Conservation (phyloP, 2,329 filamentous ascomycete genomes). For the Cryphonectria parasitica region DNA sequence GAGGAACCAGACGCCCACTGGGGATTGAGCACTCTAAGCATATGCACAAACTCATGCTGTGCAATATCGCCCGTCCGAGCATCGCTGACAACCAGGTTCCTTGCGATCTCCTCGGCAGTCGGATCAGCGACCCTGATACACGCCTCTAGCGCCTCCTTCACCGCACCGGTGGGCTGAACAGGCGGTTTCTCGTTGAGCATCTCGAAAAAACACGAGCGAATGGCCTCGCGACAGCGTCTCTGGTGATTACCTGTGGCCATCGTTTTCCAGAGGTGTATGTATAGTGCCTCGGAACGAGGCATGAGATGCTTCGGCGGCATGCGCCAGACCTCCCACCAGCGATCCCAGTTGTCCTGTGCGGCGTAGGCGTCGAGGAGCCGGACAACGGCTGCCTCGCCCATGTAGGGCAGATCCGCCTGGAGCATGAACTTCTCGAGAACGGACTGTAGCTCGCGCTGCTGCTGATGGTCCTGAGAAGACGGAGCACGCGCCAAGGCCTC, state of each 20-base stretch:
- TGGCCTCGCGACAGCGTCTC: conserved; percentile 48
- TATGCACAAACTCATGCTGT: conserved; percentile 39
- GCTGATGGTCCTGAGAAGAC: conserved; percentile 37
- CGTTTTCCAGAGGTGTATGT: conserved; percentile 55
- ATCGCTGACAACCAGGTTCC: conserved; percentile 31
- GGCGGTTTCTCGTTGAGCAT: conserved; percentile 60
- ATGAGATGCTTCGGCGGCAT: conserved; percentile 54
- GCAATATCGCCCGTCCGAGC: conserved; percentile 20
- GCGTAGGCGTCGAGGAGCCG: conserved; percentile 53
- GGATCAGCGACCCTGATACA: conserved; percentile 63
- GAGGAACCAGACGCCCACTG: conserved; percentile 9
- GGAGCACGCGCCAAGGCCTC: conserved; percentile 43
- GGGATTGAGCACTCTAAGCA: conserved; percentile 33
- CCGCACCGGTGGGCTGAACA: conserved; percentile 47
- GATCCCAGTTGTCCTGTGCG: conserved; percentile 52
- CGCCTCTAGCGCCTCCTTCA: conserved; percentile 54
- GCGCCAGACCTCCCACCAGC: conserved; percentile 66
- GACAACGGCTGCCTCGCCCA: conserved; percentile 42
- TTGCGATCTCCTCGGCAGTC: conserved; percentile 43
- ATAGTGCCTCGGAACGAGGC: conserved; percentile 56
- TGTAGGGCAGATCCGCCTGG: conserved; percentile 43
- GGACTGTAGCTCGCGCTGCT: conserved; percentile 45
- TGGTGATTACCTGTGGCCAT: conserved; percentile 51
- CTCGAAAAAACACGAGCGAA: conserved; percentile 60
- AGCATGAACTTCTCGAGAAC: conserved; percentile 52